Base-by-base conservation (phyloP, 2,329 filamentous ascomycete genomes). In the Penicillium sp. region DNA sequence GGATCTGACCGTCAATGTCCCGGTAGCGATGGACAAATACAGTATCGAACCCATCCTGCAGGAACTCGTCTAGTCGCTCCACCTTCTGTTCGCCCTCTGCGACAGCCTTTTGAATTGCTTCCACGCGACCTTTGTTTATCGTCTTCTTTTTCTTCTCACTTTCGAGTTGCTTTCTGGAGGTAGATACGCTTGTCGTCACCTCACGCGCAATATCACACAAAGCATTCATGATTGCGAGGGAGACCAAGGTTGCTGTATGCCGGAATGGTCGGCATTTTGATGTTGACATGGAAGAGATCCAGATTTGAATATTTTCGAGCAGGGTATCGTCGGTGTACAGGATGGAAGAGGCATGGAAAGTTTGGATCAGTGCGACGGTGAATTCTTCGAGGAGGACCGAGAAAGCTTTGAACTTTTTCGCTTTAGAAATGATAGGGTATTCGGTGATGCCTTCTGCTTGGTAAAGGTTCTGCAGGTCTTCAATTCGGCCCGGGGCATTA, bases 1-100 rank as follows among this genome's bases (percentile, higher is more conserved):
- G 82, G 57, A 98, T 95, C 60, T 82, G 87, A 6, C 88, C 82
- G 62, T 98, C 93, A 28, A 96, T 82, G 65, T 98, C 93, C 53
- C 93, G 87, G 68, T 97, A 98, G 42, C 93, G 84, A 69, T 98
- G 91, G 28, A 96, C 85, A 65, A 95, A 98, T 41, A 97, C 84
- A 2, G 87, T 87, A 59, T 95, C 87, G 64, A 97, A 95, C 61
- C 89, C 88, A 57, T 94, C 88, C 57, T 84, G 84, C 51, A 97
- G 82, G 52, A 84, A 77, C 28, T 79, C 78, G 56, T 87, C 83
- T 46, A 88, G 80, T 12, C 78, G 74, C 52, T 87, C 83, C 31
- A 87, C 78, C 63, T 83, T 84, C 53, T 81, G 73, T 55, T 84
- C 83, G 32, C 83, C 82, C 56, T 89, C 81, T 38, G 84, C 77